Percentiles rank a stretch among this genome's conserved stretches.
Evolutionary conservation across 331 rosid species (phyloP).

Genomic region (Phaseolus coccineus): DNA sequence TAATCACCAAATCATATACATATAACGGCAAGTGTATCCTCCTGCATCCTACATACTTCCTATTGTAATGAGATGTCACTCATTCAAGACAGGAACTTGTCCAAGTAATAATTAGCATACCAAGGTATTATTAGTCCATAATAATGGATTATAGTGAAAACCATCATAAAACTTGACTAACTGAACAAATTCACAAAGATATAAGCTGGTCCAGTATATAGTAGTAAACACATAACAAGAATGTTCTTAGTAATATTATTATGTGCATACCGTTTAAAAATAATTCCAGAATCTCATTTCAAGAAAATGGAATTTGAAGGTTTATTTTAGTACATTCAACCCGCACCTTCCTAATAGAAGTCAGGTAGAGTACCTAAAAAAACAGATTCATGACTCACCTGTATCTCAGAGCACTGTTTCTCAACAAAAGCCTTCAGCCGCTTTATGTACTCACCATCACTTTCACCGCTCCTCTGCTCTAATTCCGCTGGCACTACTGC

Average conservation of each 20-base stretch:
- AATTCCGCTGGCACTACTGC: constrained; percentile 91
- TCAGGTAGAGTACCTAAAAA: constrained; percentile 2
- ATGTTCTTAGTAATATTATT: constrained; percentile 21
- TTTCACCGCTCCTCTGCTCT: constrained; percentile 83
- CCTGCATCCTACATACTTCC: constrained; percentile 18
- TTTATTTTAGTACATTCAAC: constrained; percentile 31
- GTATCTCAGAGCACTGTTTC: constrained; percentile 92
- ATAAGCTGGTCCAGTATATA: constrained; percentile 8
- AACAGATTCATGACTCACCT: constrained; percentile 53
- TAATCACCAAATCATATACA: constrained; percentile 37
- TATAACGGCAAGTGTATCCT: neutral
- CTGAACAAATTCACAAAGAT: neutral
- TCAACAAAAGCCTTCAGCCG: constrained; percentile 86
- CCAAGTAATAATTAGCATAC: neutral
- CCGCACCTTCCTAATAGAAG: constrained; percentile 1
- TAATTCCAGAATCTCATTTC: constrained; percentile 28
- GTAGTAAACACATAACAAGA: neutral
- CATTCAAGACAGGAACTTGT: neutral
- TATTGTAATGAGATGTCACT: constrained; percentile 13
- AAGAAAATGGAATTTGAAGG: constrained; percentile 14
- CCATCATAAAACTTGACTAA: constrained; percentile 8
- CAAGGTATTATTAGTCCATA: neutral
- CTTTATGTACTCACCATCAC: constrained; percentile 78
- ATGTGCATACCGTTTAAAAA: constrained; percentile 1
- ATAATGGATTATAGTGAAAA: constrained; percentile 18